Percentiles rank a stretch among this genome's conserved stretches.
phyloP scores from a whole-genome alignment of 148 eudicot species.

The Rhododendron vialii region DNA sequence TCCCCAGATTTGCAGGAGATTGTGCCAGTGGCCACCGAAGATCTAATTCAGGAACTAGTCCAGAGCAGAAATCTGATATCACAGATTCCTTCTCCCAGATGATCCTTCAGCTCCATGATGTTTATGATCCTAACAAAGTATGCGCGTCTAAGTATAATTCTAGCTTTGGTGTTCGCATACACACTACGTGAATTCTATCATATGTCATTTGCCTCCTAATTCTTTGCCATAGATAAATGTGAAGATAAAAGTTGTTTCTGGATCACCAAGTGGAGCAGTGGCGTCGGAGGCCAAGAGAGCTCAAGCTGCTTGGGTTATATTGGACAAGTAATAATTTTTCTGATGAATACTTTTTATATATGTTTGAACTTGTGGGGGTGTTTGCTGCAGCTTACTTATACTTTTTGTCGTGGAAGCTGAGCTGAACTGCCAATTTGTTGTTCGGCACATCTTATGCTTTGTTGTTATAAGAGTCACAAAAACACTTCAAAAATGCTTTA shows the following conservation, averaged over 20 bases:
- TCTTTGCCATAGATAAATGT: slow-evolving; percentile 59
- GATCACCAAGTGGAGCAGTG: slow-evolving; percentile 74
- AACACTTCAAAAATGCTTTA: not conserved
- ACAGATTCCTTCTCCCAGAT: slow-evolving; percentile 94
- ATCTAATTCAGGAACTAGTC: slow-evolving; percentile 47
- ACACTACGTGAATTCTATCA: not conserved
- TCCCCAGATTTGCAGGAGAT: slow-evolving; percentile 92
- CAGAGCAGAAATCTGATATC: slow-evolving; percentile 77
- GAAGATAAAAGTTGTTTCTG: slow-evolving; percentile 76
- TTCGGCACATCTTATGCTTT: not conserved
- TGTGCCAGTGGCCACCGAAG: slow-evolving; percentile 77
- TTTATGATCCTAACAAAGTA: slow-evolving; percentile 93
- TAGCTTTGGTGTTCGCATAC: not conserved
- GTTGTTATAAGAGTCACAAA: not conserved
- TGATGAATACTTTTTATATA: not conserved
- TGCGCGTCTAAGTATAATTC: not conserved
- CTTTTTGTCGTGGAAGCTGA: not conserved
- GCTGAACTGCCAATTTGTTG: not conserved
- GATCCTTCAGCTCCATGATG: slow-evolving; percentile 95
- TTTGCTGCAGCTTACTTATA: not conserved
- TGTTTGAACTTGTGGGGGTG: not conserved
- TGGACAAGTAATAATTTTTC: slow-evolving; percentile 65
- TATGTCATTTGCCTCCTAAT: not conserved
- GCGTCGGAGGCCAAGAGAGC: slow-evolving; percentile 80
- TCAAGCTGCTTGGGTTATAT: slow-evolving; percentile 82